Base-by-base conservation (phyloP, 495 filamentous ascomycete species). In the Hypoxylon fuscum region DNA sequence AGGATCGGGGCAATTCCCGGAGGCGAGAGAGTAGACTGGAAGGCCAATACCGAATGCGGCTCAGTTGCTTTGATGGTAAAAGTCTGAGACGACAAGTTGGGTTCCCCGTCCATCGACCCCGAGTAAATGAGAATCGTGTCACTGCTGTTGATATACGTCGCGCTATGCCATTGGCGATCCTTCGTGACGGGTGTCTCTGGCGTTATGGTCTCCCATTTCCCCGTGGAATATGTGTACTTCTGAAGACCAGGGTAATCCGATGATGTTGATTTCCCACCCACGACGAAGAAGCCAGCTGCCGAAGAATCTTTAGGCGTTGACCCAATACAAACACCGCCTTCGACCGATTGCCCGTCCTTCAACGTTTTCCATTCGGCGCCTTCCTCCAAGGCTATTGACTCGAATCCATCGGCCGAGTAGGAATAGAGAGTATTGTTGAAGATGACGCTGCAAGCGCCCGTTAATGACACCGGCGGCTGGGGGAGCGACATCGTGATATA, bases 401-500 rank as follows among this genome's bases (percentile, higher is more conserved):
- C 87, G 54, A 98, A 92, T 18, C 88, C 90, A 45, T 82, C 74
- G 15, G 85, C 70, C 32, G 91, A 90, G 68, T 91, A 97, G 9
- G 87, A 87, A 76, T 96, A 98, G 12, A 98, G 85, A 14, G 88
- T 95, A 73, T 90, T 87, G 71, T 93, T 81, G 75, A 90, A 79
- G 49, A 98, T 83, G 55, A 88, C 85, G 12, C 92, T 95, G 76
- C 95, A 98, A 66, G 88, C 85, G 76, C 88, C 86, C 65, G 83
- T 81, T 62, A 96, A 77, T 59, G 83, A 71, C 59, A 85, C 77
- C 10, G 79, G 78, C 53, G 93, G 93, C 66, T 82, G 58, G 49
- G 90, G 90, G 31, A 86, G 77, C 51, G 79, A 62, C 90, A 92
- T 92, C 31, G 21, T 76, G 45, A 53, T 45, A 49, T 50, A 45